Conservation (phyloP, 805 yeast species). For the Candida maris region DNA sequence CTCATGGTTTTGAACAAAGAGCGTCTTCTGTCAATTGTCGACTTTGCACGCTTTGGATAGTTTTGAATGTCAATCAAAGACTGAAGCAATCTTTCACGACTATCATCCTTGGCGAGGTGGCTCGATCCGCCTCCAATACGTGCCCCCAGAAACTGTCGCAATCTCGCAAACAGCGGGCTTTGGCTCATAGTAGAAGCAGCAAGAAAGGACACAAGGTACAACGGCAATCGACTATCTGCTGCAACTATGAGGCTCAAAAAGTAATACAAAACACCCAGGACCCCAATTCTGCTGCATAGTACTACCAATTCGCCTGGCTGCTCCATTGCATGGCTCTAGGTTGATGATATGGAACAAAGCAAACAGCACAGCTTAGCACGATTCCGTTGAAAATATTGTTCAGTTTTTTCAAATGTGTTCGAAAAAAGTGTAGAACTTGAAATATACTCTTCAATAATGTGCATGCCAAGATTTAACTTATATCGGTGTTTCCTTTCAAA, state of each 20-base stretch:
- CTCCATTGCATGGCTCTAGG: not conserved
- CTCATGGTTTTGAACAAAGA: slow-evolving; percentile 44
- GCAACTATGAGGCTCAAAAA: slow-evolving; percentile 26
- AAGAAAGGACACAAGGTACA: slow-evolving; percentile 24
- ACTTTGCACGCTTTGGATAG: slow-evolving; percentile 38
- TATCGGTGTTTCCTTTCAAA: too few relatives aligned
- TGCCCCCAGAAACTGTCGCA: slow-evolving; percentile 10
- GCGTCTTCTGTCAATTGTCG: slow-evolving; percentile 44
- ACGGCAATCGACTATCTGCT: slow-evolving; percentile 15
- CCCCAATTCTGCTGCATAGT: slow-evolving; percentile 28
- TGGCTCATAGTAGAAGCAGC: slow-evolving; percentile 29
- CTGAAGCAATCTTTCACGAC: slow-evolving; percentile 28
- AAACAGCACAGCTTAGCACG: too few relatives aligned
- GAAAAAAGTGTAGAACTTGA: too few relatives aligned
- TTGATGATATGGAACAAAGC: too few relatives aligned
- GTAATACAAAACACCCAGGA: slow-evolving; percentile 21
- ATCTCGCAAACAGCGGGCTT: slow-evolving; percentile 20
- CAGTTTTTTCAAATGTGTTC: too few relatives aligned
- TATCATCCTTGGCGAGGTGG: slow-evolving; percentile 8
- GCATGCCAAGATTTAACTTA: too few relatives aligned
- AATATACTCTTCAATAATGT: too few relatives aligned
- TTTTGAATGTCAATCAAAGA: slow-evolving; percentile 47
- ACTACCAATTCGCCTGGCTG: slow-evolving; percentile 13
- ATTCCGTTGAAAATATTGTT: too few relatives aligned
- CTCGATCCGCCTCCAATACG: slow-evolving; percentile 3